Evolutionary conservation across 805 yeast species (phyloP).

Genomic region (Metschnikowia continentalis): DNA sequence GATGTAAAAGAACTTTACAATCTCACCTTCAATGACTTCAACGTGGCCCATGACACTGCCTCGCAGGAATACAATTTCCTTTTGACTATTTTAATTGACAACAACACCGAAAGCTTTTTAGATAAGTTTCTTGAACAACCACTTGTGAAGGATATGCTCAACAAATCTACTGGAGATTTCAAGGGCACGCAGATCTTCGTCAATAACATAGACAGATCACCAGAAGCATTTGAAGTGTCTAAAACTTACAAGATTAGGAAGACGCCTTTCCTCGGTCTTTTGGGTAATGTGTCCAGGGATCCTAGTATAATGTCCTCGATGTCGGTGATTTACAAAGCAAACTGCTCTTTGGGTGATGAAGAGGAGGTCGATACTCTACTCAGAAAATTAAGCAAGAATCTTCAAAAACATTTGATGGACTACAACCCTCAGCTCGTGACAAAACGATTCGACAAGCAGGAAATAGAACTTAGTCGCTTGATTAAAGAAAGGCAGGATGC

Average conservation of each 20-base stretch:
- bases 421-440: slow-evolving; percentile 39
- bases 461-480: slow-evolving; percentile 35
- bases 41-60: slow-evolving; percentile 26
- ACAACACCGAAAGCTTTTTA: slow-evolving; percentile 19
- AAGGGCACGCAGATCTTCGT: slow-evolving; percentile 29
- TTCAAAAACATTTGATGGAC: slow-evolving; percentile 23
- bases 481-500: slow-evolving; percentile 41
- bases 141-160: slow-evolving; percentile 19
- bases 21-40: slow-evolving; percentile 21
- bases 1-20: slow-evolving; percentile 7
- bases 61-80: slow-evolving; percentile 32
- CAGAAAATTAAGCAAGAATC: slow-evolving; percentile 22
- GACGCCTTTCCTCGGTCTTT: slow-evolving; percentile 36
- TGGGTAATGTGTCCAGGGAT: slow-evolving; percentile 34
- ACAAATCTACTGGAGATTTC: slow-evolving; percentile 20
- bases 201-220: slow-evolving; percentile 28
- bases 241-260: slow-evolving; percentile 25
- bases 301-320: slow-evolving; percentile 36
- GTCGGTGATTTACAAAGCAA: slow-evolving; percentile 35
- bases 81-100: slow-evolving; percentile 30
- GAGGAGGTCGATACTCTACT: slow-evolving; percentile 8
- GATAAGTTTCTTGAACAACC: slow-evolving; percentile 13
- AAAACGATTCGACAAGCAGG: slow-evolving; percentile 36
- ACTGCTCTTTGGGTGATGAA: slow-evolving; percentile 22
- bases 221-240: slow-evolving; percentile 39